Base-by-base conservation (phyloP, 176 grass and related monocot genomes). In the Coix lacrymajobi region DNA sequence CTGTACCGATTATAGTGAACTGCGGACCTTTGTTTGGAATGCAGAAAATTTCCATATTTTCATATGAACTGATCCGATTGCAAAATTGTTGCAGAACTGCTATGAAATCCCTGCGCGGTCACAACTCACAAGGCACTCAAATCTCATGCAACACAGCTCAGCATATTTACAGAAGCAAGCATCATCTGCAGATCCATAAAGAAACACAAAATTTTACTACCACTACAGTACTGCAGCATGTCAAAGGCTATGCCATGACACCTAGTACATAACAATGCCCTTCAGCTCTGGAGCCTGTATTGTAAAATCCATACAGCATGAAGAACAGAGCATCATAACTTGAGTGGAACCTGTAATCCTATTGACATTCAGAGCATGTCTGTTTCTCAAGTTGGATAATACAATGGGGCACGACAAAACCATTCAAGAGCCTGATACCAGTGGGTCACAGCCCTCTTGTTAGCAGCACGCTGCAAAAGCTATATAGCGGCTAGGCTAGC, bases 261-360 rank as follows among this genome's bases (percentile, higher is more conserved):
- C 8, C n/a, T 22, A n/a, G n/a, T n/a, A 22, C 22, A 63, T 20
- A 45, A 13, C 57, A 51, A 52, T 56, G 33, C 33, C 37, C 33
- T 37, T n/a, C 26, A 32, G 31, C 68, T 76, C 20, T 26, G 36
- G 12, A 41, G 17, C 17, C 29, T 39, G 0, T 63, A 49, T 36
- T 65, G 46, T 51, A 41, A 71, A 26, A 17, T 2, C 49, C 28
- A 66, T 4, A 14, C 20, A 37, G 25, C 28, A 30, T 4, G 15
- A 6, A 39, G 8, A 56, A 29, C 14, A 12, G 4, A 30, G 54
- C 8, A 52, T 3, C 45, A 33, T 25, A 11, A 40, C 45, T 56
- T 64, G 25, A 46, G 52, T 4, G 24, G 71, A 86, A 80, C 11
- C 30, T 86, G 57, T 86, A 86, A 66, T 54, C 77, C 43, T 66